Base-by-base conservation (phyloP, 345 rosid genomes). In the Rhizophora apiculata region DNA sequence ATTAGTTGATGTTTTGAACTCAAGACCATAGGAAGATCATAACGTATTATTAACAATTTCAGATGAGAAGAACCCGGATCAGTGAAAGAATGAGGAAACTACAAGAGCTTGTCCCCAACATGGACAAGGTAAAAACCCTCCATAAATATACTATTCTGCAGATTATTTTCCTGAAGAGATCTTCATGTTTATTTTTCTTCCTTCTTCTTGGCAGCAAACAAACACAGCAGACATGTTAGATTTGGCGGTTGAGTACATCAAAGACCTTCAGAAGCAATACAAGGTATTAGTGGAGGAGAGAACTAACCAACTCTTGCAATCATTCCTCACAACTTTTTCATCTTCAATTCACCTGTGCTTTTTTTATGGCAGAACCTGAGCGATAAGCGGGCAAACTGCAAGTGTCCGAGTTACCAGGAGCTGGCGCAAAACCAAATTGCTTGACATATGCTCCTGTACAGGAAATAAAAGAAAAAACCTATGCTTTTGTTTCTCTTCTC, bases 211-310 rank as follows among this genome's bases (percentile, higher is more conserved):
- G 68, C 86, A 95, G 99, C 99, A 95, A 90, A 92, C 98, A 6
- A 95, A 85, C 84, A 95, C 98, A 3, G 79, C 98, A 21, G 98
- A 90, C 82, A 95, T 92, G 99, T 80, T 95, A 65, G 99, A 95
- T 78, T 84, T 92, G 77, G 99, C 99, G 8, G 99, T 95, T 46
- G 98, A 86, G 36, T 95, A 95, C 89, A 92, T 95, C 72, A 95
- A 95, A 79, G 92, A 90, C 64, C 91, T 95, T 65, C 99, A 95
- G 79, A 83, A 75, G 73, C 92, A 88, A 71, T 90, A 85, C 76
- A 82, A 87, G 96, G 99, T 88, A 80, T 58, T 3, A 22, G 26
- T 62, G 10, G 15, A 21, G 22, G 34, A 59, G 64, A n/a, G 53
- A 39, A n/a, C 66, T 48, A 15, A 66, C 43, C 60, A 15, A 63